These are phyloP conservation scores for Suhomyces terraborum DNA, from an alignment of 1,139 yeast species.

Conservation along the genomic window DNA sequence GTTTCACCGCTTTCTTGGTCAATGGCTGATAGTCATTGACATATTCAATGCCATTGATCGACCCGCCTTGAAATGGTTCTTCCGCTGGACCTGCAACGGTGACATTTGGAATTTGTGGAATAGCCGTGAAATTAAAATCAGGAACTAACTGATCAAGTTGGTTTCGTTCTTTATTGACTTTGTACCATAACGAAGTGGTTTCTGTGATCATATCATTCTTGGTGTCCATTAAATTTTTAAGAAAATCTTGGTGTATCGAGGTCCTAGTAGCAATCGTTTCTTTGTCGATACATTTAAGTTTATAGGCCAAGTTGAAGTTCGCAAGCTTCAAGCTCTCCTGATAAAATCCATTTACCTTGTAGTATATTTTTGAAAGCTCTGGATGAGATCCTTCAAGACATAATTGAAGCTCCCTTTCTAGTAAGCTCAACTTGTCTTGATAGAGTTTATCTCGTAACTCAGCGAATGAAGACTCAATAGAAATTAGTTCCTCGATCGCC, in stretches of 20 bases:
- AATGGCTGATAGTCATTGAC: conserved; percentile 40
- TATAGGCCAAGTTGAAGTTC: conserved; percentile 68
- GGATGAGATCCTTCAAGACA: conserved; percentile 93
- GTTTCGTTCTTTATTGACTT: conserved; percentile 85
- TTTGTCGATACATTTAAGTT: conserved; percentile 70
- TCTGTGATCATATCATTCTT: conserved; percentile 66
- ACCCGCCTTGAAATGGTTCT: conserved; percentile 10
- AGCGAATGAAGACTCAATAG: conserved; percentile 85
- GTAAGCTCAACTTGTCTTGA: conserved; percentile 70
- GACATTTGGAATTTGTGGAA: conserved; percentile 33
- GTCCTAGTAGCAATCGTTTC: conserved; percentile 82
- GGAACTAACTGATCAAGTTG: conserved; percentile 73
- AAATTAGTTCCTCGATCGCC: conserved; percentile 70
- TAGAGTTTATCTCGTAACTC: conserved; percentile 74
- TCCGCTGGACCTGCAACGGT: conserved; percentile 20
- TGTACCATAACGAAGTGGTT: conserved; percentile 90
- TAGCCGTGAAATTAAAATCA: conserved; percentile 41
- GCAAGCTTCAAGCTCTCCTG: conserved; percentile 71
- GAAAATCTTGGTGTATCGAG: conserved; percentile 81
- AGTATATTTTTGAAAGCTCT: conserved; percentile 65
- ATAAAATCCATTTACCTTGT: conserved; percentile 69
- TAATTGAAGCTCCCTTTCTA: conserved; percentile 81
- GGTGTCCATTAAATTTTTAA: conserved; percentile 67
- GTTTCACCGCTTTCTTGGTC: conserved; percentile 40
- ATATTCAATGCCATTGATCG: conserved; percentile 13